A percentile compares a stretch with the other conserved stretches of the same genome.
These are phyloP conservation scores for Aspergillus aculeatinus DNA, from an alignment of 2,329 filamentous ascomycete genomes.

Conservation along the genomic window DNA sequence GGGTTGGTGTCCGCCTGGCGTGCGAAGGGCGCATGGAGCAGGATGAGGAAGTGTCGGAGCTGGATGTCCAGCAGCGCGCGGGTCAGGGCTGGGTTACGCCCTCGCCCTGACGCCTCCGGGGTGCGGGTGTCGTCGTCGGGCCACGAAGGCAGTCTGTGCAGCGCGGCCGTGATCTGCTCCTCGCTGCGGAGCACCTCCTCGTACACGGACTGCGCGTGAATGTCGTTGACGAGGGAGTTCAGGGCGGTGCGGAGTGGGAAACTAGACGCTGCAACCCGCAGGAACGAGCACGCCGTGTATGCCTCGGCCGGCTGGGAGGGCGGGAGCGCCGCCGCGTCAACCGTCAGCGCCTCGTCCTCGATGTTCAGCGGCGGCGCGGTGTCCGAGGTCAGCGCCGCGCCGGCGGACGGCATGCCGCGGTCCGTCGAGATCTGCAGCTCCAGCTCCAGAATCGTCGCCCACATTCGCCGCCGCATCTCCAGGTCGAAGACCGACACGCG, in stretches of 20 bases:
- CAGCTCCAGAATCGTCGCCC: conserved; percentile 54
- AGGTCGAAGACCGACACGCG: conserved; percentile 47
- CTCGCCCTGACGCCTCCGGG: neutral
- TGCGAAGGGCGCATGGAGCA: conserved; percentile 31
- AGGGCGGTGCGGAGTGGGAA: conserved; percentile 28
- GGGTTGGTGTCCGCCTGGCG: conserved; percentile 21
- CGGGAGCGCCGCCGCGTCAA: conserved; percentile 21
- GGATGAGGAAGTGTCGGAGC: conserved; percentile 30
- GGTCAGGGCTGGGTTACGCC: conserved; percentile 7
- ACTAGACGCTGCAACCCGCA: conserved; percentile 24
- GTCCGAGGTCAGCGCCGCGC: conserved; percentile 17
- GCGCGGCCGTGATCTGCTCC: conserved; percentile 23
- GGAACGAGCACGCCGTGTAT: conserved; percentile 27
- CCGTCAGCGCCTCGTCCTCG: conserved; percentile 10
- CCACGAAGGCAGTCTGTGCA: conserved; percentile 28
- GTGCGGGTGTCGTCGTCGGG: conserved; percentile 1
- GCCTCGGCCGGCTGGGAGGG: conserved; percentile 13
- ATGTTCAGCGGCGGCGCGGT: conserved; percentile 23
- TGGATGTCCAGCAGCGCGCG: conserved; percentile 26
- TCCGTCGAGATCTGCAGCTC: conserved; percentile 54
- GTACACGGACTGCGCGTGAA: conserved; percentile 21
- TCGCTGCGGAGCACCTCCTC: conserved; percentile 29
- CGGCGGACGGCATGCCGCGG: conserved; percentile 47
- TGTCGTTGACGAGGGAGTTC: conserved; percentile 30
- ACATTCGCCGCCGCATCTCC: conserved; percentile 49